Conservation (phyloP, 2,329 filamentous ascomycete genomes). For the Hypomyces perniciosus region DNA sequence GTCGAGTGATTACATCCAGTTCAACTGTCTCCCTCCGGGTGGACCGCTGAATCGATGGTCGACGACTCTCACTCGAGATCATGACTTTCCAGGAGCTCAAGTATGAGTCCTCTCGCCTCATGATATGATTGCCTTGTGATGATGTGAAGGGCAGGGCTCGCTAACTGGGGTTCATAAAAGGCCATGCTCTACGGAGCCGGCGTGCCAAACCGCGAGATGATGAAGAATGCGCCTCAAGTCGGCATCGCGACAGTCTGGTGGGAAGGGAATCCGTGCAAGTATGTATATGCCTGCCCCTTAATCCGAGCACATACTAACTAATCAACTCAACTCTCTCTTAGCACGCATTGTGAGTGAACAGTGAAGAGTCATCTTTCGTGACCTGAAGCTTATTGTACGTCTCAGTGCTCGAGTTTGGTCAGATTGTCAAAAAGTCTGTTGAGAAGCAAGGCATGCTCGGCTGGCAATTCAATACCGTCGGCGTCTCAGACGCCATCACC, state of each 20-base stretch:
- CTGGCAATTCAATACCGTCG: slow-evolving; percentile 92
- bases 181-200: slow-evolving; percentile 95
- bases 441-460: slow-evolving; percentile 80
- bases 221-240: slow-evolving; percentile 88
- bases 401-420: slow-evolving; percentile 76
- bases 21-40: slow-evolving; percentile 45
- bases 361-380: neutral
- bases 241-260: slow-evolving; percentile 92
- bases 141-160: neutral
- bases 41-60: slow-evolving; percentile 77
- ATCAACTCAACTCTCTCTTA: slow-evolving; percentile 12
- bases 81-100: slow-evolving; percentile 90
- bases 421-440: slow-evolving; percentile 77
- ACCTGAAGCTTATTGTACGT: slow-evolving; percentile 6
- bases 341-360: slow-evolving; percentile 37
- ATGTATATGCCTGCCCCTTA: slow-evolving; percentile 30
- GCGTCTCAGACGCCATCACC: slow-evolving; percentile 84
- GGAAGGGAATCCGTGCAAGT: slow-evolving; percentile 97
- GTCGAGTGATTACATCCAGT: slow-evolving; percentile 48
- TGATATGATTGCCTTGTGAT: neutral
- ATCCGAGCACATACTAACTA: neutral
- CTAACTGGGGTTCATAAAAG: slow-evolving; percentile 33
- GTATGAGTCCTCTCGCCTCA: slow-evolving; percentile 36
- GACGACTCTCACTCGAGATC: slow-evolving; percentile 69
- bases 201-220: slow-evolving; percentile 72